Evolutionary conservation across 139 green algal species (phyloP), one percentile per base, ranked within the genome.

Genomic region (Raphidocelis subcapitata): DNA sequence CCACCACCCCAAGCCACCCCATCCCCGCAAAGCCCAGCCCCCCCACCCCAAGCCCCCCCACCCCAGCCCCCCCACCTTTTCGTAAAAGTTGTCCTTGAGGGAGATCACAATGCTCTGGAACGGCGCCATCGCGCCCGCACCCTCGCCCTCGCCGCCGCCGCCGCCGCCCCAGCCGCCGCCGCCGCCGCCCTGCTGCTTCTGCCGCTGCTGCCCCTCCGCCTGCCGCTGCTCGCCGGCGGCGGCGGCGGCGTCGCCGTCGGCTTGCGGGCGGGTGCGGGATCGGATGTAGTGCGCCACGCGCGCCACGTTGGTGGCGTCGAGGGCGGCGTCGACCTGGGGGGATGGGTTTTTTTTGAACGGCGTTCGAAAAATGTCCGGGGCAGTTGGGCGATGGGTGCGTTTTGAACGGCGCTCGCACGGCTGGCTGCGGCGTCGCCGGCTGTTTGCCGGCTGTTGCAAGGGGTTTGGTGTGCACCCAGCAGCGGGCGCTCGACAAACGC

Each of bases 241-340:
- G n/a, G 26, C 71, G 24, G 49, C 41, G 29, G 26, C 69, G 31
- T 28, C 36, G 33, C 47, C 37, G 18, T 12, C 61, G 5, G 29
- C 31, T 1, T 46, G 59, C 29, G 46, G 35, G 4, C 85, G 82
- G 12, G 93, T 97, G 70, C 88, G 86, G 46, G 77, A 62, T 16
- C 86, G 86, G 62, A 99, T 94, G 87, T 97, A 99, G 59, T 86
- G 83, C 15, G 95, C 95, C 47, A 99, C 92, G 0, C 89, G 84
- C 21, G 90, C 87, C 36, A 99, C 93, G 73, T 99, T 99, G 65
- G 87, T 87, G 21, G 94, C 93, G 79, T 99, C 95, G 65, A 99
- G 85, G 0, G 94, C 93, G 1, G 93, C 93, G 69, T 97, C 92
- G 24, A 96, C n/a, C n/a, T n/a, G n/a, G n/a, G n/a, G 72, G n/a